These are phyloP conservation scores for Dalechampia spathulata DNA, from an alignment of 441 rosid genomes.

Conservation along the genomic window DNA sequence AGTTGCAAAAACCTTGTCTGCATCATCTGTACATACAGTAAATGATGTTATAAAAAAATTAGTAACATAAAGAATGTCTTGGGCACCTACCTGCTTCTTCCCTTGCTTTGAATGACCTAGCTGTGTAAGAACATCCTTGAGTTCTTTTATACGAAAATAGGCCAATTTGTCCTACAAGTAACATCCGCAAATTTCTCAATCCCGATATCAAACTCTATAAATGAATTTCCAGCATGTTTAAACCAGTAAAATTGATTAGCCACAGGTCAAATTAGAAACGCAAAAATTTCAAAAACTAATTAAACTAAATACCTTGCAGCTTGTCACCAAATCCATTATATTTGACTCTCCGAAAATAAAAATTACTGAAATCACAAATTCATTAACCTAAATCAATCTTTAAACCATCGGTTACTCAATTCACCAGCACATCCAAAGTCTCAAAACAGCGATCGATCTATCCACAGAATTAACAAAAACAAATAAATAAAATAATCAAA, in stretches of 20 bases:
- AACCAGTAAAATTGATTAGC: too few species aligned
- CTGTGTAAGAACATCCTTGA: slow-evolving; percentile 81
- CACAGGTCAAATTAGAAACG: neutral
- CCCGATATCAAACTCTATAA: neutral
- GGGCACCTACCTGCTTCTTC: slow-evolving; percentile 71
- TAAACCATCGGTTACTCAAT: slow-evolving; percentile 23
- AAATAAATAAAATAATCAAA: slow-evolving; percentile 3
- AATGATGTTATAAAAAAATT: too few species aligned
- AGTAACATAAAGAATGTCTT: slow-evolving; percentile 4
- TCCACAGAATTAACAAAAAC: slow-evolving; percentile 9
- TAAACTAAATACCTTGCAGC: slow-evolving; percentile 59
- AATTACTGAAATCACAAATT: slow-evolving; percentile 16
- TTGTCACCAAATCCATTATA: slow-evolving; percentile 71
- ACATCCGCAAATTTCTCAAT: neutral
- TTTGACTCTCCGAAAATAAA: slow-evolving; percentile 13
- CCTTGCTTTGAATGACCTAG: slow-evolving; percentile 96
- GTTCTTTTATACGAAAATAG: slow-evolving; percentile 90
- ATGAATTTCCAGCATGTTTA: too few species aligned
- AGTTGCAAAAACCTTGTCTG: too few species aligned
- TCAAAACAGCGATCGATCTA: slow-evolving; percentile 36
- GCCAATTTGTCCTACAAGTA: slow-evolving; percentile 65
- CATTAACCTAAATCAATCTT: slow-evolving; percentile 14
- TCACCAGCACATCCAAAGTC: slow-evolving; percentile 19
- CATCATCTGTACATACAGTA: too few species aligned
- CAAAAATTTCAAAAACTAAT: neutral